Percentiles rank a stretch among this genome's conserved stretches.
Conservation (phyloP, 345 rosid genomes). For the Citrus sp. region DNA sequence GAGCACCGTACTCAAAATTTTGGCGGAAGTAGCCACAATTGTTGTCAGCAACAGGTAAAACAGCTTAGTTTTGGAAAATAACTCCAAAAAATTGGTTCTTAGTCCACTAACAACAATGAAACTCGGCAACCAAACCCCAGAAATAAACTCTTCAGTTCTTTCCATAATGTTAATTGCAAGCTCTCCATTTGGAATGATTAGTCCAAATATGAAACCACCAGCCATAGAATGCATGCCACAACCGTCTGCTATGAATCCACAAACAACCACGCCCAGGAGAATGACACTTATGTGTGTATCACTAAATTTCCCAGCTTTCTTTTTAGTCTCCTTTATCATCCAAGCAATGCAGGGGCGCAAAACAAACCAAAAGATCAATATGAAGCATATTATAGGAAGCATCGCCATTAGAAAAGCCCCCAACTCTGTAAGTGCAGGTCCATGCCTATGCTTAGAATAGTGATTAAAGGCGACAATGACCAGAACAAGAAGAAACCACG, state of each 20-base stretch:
- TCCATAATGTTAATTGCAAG: slow-evolving; percentile 30
- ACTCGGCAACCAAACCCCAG: slow-evolving; percentile 45
- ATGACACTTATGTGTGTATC: slow-evolving; percentile 42
- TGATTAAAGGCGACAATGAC: slow-evolving; percentile 11
- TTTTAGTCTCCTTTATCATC: slow-evolving; percentile 20
- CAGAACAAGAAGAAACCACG: slow-evolving; percentile 51
- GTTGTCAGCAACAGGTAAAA: slow-evolving; percentile 4
- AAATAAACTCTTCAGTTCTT: slow-evolving; percentile 42
- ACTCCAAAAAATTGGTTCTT: slow-evolving; percentile 16
- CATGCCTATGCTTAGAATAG: neutral
- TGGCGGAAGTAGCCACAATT: slow-evolving; percentile 21
- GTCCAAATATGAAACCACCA: slow-evolving; percentile 70
- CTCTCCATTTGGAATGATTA: slow-evolving; percentile 50
- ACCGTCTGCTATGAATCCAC: slow-evolving; percentile 44
- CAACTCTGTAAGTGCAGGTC: neutral
- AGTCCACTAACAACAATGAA: slow-evolving; percentile 42
- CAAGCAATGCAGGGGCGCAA: slow-evolving; percentile 46
- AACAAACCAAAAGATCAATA: slow-evolving; percentile 27
- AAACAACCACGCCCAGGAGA: slow-evolving; percentile 39
- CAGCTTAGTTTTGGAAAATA: neutral
- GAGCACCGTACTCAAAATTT: slow-evolving; percentile 38
- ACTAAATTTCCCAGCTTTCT: slow-evolving; percentile 19
- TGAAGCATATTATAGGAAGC: slow-evolving; percentile 24
- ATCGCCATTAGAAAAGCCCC: neutral
- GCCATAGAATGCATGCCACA: slow-evolving; percentile 49